These are phyloP conservation scores for Speleostelium caveatum DNA, from an alignment of 78 protist genomes.

Conservation along the genomic window DNA sequence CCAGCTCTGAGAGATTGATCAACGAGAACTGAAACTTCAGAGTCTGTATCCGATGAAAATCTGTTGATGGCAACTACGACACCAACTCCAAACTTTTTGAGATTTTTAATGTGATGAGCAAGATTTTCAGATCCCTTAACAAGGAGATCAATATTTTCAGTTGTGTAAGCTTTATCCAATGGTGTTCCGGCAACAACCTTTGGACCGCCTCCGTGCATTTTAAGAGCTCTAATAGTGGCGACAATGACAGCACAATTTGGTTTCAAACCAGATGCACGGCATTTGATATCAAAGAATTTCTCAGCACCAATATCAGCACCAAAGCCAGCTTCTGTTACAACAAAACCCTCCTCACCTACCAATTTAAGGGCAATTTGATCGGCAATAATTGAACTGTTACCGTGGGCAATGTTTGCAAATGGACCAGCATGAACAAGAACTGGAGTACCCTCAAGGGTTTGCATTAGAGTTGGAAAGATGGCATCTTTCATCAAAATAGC, in stretches of 20 bases:
- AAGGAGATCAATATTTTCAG: constrained; percentile 82
- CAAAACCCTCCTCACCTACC: constrained; percentile 96
- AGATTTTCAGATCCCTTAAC: constrained; percentile 85
- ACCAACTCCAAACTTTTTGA: constrained; percentile 92
- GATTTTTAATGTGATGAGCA: constrained; percentile 81
- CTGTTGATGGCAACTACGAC: constrained; percentile 94
- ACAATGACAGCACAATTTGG: constrained; percentile 95
- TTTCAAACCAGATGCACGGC: constrained; percentile 88
- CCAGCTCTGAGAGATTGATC: constrained; percentile 84
- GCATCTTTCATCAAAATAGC: constrained; percentile 95
- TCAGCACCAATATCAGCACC: constrained; percentile 97
- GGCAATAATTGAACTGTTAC: constrained; percentile 96
- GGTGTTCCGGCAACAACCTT: constrained; percentile 89
- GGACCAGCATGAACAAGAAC: constrained; percentile 99
- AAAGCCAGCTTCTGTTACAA: constrained; percentile 98
- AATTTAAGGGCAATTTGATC: constrained; percentile 95
- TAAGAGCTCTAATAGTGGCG: constrained; percentile 96
- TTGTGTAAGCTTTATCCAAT: constrained; percentile 68
- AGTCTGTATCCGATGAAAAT: constrained; percentile 70
- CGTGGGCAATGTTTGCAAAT: constrained; percentile 99
- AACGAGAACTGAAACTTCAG: constrained; percentile 79
- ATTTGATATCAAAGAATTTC: constrained; percentile 98
- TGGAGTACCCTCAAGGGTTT: constrained; percentile 93
- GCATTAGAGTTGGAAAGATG: constrained; percentile 98
- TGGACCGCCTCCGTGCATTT: constrained; percentile 97